These are phyloP conservation scores for Avena eriantha DNA, from an alignment of 176 grass and related monocot species.

Conservation along the genomic window DNA sequence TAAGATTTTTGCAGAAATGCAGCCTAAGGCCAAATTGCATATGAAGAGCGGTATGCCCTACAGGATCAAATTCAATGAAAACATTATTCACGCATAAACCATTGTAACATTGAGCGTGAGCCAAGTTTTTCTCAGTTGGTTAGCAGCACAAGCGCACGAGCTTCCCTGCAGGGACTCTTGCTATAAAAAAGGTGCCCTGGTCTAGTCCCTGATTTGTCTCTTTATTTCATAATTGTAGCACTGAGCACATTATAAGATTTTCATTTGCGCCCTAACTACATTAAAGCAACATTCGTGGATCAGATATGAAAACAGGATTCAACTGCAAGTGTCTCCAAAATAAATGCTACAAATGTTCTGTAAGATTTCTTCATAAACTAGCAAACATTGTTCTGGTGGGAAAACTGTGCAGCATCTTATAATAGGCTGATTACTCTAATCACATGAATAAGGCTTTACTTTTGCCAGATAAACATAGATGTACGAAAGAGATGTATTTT, in stretches of 20 bases:
- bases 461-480: background rate
- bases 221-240: background rate
- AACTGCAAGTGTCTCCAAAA: background rate
- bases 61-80: background rate
- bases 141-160: background rate
- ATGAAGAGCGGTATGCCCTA: background rate
- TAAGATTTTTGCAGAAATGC: background rate
- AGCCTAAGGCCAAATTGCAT: background rate
- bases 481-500: background rate
- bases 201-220: background rate
- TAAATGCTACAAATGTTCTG: background rate
- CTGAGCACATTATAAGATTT: constrained; percentile 2
- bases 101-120: background rate
- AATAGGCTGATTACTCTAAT: background rate
- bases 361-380: background rate
- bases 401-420: background rate
- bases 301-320: constrained; percentile 20
- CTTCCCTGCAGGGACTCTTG: background rate
- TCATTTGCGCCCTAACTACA: constrained; percentile 8
- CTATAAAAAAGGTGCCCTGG: background rate
- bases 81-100: background rate
- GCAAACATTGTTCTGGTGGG: background rate
- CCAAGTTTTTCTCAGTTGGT: background rate
- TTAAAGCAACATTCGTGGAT: background rate
- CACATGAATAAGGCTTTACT: background rate